Evolutionary conservation across 1,139 yeast genomes (phyloP).

Genomic region (Pichia sorboxylosa): DNA sequence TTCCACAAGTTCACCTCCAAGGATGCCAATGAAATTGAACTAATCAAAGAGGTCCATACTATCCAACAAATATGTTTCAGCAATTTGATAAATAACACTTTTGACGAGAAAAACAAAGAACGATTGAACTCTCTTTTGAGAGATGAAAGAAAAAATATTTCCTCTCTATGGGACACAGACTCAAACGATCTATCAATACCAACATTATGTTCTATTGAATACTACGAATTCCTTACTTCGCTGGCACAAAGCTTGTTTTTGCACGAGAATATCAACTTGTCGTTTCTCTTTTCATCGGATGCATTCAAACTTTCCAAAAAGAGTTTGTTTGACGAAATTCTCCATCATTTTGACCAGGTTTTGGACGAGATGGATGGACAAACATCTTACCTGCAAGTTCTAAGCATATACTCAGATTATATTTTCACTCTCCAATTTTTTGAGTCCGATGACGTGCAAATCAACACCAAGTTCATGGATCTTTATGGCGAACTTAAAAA

Average conservation of each 20-base stretch:
- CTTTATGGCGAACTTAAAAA: slow-evolving; percentile 10
- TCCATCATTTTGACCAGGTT: slow-evolving; percentile 11
- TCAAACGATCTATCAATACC: slow-evolving; percentile 10
- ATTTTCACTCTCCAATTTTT: too few species aligned
- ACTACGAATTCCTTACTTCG: slow-evolving; percentile 13
- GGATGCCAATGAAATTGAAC: too few species aligned
- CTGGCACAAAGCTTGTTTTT: slow-evolving; percentile 11
- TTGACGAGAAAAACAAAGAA: too few species aligned
- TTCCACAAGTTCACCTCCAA: too few species aligned
- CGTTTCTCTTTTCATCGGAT: slow-evolving; percentile 16
- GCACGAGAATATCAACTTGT: slow-evolving; percentile 13
- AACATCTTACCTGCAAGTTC: slow-evolving; percentile 1
- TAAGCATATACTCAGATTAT: slow-evolving; percentile 18
- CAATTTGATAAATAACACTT: too few species aligned
- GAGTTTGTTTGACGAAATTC: slow-evolving; percentile 4
- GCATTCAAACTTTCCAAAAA: slow-evolving; percentile 12
- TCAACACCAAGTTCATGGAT: slow-evolving; percentile 5
- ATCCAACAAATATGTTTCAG: too few species aligned
- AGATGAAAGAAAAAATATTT: too few species aligned
- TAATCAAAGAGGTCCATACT: too few species aligned
- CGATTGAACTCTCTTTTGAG: too few species aligned
- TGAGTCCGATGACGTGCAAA: too few species aligned
- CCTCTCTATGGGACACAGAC: slow-evolving; percentile 11
- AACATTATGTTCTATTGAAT: slow-evolving; percentile 14
- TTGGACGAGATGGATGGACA: background rate